Base-by-base conservation (phyloP, 148 eudicot genomes). In the Amaranthus hypochondriacus region DNA sequence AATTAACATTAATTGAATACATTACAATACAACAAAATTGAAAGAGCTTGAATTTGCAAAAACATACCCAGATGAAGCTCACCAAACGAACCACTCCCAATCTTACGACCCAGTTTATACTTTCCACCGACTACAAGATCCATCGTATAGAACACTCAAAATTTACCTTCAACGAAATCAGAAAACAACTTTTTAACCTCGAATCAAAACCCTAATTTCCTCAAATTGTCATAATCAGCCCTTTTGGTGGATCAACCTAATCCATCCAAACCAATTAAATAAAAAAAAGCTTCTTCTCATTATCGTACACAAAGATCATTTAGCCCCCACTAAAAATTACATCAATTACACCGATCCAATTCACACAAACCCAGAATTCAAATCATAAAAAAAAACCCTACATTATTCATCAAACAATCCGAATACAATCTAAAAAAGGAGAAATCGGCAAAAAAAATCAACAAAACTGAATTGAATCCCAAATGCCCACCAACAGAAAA, bases 61-160 rank as follows among this genome's bases (percentile, higher is more conserved):
- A 39, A 68, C 81, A 66, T 82, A 86, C 87, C 89, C 48, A 86
- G 42, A 84, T 81, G 77, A 66, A 84, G 82, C 65, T 86, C 87
- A 18, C 89, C 89, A 75, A 86, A 86, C 13, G 89, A 86, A 66
- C 89, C 89, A 82, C 89, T 86, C n/a, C 89, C 89, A 70, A 86
- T 84, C 73, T 86, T 86, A 12, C 85, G 56, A 6, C 85, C 87
- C 72, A 86, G 53, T 71, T 82, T 86, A 78, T 66, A 86, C 51
- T 84, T 86, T 47, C 77, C 76, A 68, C 87, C 87, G 70, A 86
- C 80, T 53, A 84, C 78, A 62, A 74, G 85, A 81, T 86, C 89
- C 87, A 81, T 86, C 66, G 43, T 79, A 63, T 5, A 49, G 5
- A 39, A n/a, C 7, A 48, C 50, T 49, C 12, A 44, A 56, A 18